Evolutionary conservation across 2,329 filamentous ascomycete species (phyloP).

Genomic region (Penicillium sp.): DNA sequence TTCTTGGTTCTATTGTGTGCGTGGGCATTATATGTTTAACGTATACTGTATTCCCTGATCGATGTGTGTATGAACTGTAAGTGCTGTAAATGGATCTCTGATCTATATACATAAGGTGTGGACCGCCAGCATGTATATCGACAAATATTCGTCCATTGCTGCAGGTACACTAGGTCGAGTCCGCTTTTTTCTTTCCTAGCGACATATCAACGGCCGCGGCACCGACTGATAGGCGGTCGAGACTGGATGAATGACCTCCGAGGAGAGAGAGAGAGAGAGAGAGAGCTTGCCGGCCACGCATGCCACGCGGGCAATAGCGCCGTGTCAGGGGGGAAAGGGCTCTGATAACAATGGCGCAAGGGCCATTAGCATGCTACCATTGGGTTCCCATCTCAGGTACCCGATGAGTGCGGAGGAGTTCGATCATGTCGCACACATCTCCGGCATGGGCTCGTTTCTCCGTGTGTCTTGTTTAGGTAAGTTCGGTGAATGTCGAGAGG

Average conservation of each 20-base stretch:
- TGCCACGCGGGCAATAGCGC: conserved; percentile 7
- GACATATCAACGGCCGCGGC: not conserved
- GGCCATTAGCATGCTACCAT: conserved; percentile 7
- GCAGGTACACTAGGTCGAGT: conserved; percentile 9
- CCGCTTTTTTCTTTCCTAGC: not conserved
- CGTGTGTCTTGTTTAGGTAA: not conserved
- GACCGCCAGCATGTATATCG: not conserved
- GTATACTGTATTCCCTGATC: not conserved
- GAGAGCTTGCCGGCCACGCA: not conserved
- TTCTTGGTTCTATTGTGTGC: not conserved
- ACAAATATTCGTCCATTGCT: not conserved
- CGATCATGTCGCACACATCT: conserved; percentile 18
- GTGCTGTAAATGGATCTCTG: too few species aligned
- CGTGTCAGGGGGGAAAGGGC: not conserved
- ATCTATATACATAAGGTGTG: not conserved
- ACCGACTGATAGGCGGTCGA: not conserved
- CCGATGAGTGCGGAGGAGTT: conserved; percentile 17
- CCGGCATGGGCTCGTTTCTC: not conserved
- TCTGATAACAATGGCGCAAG: conserved; percentile 26
- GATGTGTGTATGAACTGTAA: too few species aligned
- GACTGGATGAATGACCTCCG: not conserved
- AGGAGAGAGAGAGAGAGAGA: not conserved
- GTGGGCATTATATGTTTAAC: not conserved
- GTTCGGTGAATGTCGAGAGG: not conserved
- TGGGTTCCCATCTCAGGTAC: conserved; percentile 14